Evolutionary conservation across 2,329 filamentous ascomycete genomes (phyloP), one percentile per base, ranked within the genome.

Genomic region (Arthrobotrys pseudoclavata): DNA sequence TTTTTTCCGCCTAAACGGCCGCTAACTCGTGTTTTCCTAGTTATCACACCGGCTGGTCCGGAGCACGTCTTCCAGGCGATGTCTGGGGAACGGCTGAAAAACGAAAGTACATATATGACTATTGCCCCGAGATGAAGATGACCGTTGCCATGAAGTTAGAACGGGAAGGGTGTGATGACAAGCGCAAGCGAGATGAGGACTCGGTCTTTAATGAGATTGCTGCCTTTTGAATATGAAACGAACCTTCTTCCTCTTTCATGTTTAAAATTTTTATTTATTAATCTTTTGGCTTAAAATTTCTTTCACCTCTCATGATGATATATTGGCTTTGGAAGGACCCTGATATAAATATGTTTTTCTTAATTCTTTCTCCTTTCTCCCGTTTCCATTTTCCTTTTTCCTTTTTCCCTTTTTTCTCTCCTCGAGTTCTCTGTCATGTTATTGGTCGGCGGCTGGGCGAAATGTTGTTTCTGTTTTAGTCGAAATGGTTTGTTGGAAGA

Each of bases 101-200:
- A 81, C 83, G 88, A 20, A 85, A 85, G 78, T 86, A 88, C 74
- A 86, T 89, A 40, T 88, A 86, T 85, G 84, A 85, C 22, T 89
- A 89, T 81, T 89, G 87, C 76, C 88, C 88, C 0, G 88, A 89
- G 82, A 84, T 89, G 34, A 89, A 89, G 84, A 87, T 89, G 84
- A 79, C 85, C 42, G 82, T 89, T 34, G 83, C 83, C 60, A 89
- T 89, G 87, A 87, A 88, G 79, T 85, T 85, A 4, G 86, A 86
- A 47, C 83, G 85, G 77, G 75, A 79, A 22, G 69, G 75, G 10
- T 79, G 75, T 57, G 74, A 77, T 50, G 67, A 66, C 31, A 77
- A 77, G 62, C 52, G 52, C 18, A 77, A 77, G 42, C 40, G 74
- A 57, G 61, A 68, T 53, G 74, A 77, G 45, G 57, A 67, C n/a